Conservation (phyloP, 805 yeast genomes). For the Barnettozyma botsteinii region DNA sequence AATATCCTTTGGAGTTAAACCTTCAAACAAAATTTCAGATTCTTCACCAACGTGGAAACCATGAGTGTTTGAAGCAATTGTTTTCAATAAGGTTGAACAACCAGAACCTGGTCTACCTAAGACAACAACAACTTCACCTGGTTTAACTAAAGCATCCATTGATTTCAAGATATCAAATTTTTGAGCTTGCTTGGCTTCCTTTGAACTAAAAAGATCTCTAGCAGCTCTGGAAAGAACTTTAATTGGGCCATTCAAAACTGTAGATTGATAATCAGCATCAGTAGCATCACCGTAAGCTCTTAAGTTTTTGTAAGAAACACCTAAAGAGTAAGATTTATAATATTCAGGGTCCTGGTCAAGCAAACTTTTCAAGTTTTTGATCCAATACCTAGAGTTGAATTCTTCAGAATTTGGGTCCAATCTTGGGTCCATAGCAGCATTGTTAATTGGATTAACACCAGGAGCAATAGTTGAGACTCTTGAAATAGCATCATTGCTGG, state of each 20-base stretch:
- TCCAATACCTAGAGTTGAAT: conserved; percentile 56
- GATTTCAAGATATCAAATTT: conserved; percentile 45
- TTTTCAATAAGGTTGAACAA: conserved; percentile 60
- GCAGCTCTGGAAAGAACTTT: conserved; percentile 16
- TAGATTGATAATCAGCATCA: conserved; percentile 58
- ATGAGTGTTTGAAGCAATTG: conserved; percentile 52
- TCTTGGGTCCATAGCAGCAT: conserved; percentile 29
- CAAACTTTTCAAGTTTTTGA: conserved; percentile 43
- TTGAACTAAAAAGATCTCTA: conserved; percentile 11
- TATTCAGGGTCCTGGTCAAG: conserved; percentile 48
- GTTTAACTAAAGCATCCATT: conserved; percentile 56
- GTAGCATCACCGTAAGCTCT: conserved; percentile 52
- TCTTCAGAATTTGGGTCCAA: conserved; percentile 52
- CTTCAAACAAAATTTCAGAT: conserved; percentile 47
- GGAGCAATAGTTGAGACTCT: conserved; percentile 23
- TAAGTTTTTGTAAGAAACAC: conserved; percentile 51
- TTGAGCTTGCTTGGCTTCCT: conserved; percentile 17
- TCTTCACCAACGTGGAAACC: conserved; percentile 48
- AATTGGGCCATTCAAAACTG: conserved; percentile 39
- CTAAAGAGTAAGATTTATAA: conserved; percentile 47
- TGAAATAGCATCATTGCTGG: background rate
- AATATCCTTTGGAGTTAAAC: conserved; percentile 47
- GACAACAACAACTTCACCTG: conserved; percentile 65
- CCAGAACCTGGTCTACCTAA: conserved; percentile 79
- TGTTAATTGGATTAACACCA: conserved; percentile 30